Conservation (phyloP, 495 filamentous ascomycete genomes). For the Neurospora sp. region DNA sequence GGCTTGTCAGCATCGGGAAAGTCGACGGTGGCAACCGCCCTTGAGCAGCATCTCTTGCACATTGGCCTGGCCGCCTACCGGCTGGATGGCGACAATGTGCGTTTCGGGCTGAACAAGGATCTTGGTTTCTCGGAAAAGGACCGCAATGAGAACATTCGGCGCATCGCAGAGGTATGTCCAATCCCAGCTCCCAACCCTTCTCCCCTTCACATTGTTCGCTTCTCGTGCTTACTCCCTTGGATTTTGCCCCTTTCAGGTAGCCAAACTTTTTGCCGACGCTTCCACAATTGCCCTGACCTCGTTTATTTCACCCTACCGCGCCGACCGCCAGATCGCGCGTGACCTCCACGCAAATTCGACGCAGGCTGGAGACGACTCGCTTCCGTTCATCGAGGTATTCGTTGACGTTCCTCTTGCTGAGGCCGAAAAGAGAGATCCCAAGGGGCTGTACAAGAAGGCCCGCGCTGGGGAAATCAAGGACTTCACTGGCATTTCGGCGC, state of each 20-base stretch:
- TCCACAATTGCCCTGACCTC: slow-evolving; percentile 81
- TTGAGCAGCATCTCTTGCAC: slow-evolving; percentile 91
- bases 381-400: slow-evolving; percentile 89
- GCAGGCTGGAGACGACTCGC: slow-evolving; percentile 38
- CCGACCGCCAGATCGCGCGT: slow-evolving; percentile 75
- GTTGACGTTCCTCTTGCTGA: slow-evolving; percentile 80
- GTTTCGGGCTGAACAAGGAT: slow-evolving; percentile 96
- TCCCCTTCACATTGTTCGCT: neutral
- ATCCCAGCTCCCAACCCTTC: neutral
- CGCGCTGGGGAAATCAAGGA: slow-evolving; percentile 87
- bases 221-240: neutral
- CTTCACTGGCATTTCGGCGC: slow-evolving; percentile 88
- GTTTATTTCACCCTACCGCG: slow-evolving; percentile 91
- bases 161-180: slow-evolving; percentile 67
- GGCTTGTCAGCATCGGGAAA: slow-evolving; percentile 93
- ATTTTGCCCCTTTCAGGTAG: slow-evolving; percentile 45
- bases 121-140: slow-evolving; percentile 88
- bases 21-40: slow-evolving; percentile 88
- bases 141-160: slow-evolving; percentile 92
- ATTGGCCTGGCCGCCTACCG: slow-evolving; percentile 75
- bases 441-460: slow-evolving; percentile 96
- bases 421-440: slow-evolving; percentile 92
- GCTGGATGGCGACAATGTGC: slow-evolving; percentile 96
- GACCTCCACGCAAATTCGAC: slow-evolving; percentile 54
- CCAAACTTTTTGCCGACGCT: slow-evolving; percentile 89